Base-by-base conservation (phyloP, 331 rosid genomes). In the Saraca asoca region DNA sequence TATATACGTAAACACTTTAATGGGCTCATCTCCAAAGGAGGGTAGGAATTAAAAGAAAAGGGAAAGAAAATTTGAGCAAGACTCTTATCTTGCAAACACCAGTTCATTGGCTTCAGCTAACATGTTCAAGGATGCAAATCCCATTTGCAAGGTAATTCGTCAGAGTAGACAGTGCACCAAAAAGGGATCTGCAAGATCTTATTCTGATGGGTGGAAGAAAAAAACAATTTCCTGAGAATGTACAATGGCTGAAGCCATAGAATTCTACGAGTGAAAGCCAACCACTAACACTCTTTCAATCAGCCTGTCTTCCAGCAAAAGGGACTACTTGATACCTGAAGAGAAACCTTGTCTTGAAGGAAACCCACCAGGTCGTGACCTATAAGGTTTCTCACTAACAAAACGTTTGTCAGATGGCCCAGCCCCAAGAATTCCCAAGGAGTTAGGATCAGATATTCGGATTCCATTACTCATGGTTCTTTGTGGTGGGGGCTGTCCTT, bases 401-500 rank as follows among this genome's bases (percentile, higher is more conserved):
- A 80, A n/a, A 31, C 86, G 94, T 77, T 82, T 86, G 56, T 88
- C 96, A 10, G 91, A 83, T 6, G 99, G 99, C 45, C 95, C 95
- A 38, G 99, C 99, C 68, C 99, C 99, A 74, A 94, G 95, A 80
- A 94, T 94, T 62, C 99, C 99, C 61, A 86, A 63, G 6, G 96
- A 79, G 63, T 68, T 90, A 43, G 96, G 96, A 72, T 94, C 96
- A 10, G 88, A n/a, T 51, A 72, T 42, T 35, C 81, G 85, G 61
- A 71, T 29, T 50, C 88, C 96, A 73, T 81, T 90, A 64, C 63
- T 78, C 62, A 43, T 8, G 14, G 81, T 57, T 77, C 90, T 88
- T 72, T 82, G 85, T 76, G 97, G 74, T 42, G 80, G 86, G 6
- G 68, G 79, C 67, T 79, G 95, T 62, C 72, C 81, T 75, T 76